Percentiles rank a stretch among this genome's conserved stretches.
Evolutionary conservation across 768 basidiomycete genomes (phyloP).

Genomic region (Suillus discolor): DNA sequence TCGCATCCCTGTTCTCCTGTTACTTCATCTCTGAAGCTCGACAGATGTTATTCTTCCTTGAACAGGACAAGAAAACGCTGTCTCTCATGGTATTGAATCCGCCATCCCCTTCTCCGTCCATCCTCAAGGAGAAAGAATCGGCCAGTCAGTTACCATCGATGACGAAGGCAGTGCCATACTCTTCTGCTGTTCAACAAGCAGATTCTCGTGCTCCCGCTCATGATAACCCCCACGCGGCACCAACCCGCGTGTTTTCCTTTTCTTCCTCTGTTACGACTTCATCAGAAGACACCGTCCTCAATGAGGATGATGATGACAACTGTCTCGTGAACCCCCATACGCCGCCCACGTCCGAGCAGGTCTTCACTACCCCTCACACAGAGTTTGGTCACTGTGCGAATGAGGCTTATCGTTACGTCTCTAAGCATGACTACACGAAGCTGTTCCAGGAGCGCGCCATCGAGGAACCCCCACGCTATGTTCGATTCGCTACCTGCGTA

Average conservation of each 20-base stretch:
- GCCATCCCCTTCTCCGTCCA: background rate
- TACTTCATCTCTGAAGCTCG: background rate
- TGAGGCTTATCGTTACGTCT: background rate
- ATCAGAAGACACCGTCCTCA: background rate
- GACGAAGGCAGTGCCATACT: background rate
- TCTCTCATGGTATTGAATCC: background rate
- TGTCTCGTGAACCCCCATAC: background rate
- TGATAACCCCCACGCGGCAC: background rate
- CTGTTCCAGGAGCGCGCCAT: background rate
- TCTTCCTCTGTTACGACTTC: background rate
- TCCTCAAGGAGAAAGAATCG: background rate
- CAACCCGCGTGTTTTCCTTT: background rate
- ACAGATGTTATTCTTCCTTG: background rate
- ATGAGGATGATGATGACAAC: background rate
- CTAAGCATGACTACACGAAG: background rate
- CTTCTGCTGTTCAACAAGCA: background rate
- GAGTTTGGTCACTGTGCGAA: background rate
- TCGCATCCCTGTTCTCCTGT: background rate
- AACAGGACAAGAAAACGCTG: background rate
- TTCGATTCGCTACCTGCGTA: background rate
- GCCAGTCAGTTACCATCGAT: background rate
- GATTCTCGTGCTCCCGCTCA: background rate
- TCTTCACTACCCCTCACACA: background rate
- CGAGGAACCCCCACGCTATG: background rate
- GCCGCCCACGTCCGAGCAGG: background rate